phyloP scores from a whole-genome alignment of 1,284 basidiomycete species.

The Omphalotus olearius region DNA sequence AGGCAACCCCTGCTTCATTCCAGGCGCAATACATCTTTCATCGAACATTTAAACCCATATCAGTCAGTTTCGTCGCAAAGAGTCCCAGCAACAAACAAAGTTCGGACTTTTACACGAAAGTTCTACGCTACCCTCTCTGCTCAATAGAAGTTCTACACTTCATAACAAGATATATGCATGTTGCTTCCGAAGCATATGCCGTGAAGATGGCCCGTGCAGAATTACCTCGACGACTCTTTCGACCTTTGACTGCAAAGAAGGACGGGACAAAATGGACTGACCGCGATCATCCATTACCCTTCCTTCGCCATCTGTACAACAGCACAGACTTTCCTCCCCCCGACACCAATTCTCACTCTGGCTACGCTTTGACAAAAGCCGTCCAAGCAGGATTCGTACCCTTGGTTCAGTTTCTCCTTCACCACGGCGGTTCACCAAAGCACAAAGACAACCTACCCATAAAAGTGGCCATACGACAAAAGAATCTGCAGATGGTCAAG shows the following conservation, averaged over 20 bases:
- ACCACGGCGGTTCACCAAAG: slow-evolving; percentile 65
- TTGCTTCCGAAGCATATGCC: neutral
- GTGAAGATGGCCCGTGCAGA: slow-evolving; percentile 25
- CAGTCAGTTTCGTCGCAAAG: too few species aligned
- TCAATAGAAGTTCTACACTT: slow-evolving; percentile 48
- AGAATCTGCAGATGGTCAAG: slow-evolving; percentile 64
- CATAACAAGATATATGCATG: slow-evolving; percentile 24
- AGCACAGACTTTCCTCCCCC: slow-evolving; percentile 35
- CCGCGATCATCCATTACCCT: slow-evolving; percentile 53
- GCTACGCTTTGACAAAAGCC: slow-evolving; percentile 76
- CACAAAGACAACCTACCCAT: slow-evolving; percentile 60
- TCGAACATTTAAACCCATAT: neutral
- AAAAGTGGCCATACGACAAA: slow-evolving; percentile 69
- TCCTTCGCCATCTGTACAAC: slow-evolving; percentile 51
- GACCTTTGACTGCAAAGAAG: slow-evolving; percentile 33
- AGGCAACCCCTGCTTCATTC: slow-evolving; percentile 45
- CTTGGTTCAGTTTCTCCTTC: slow-evolving; percentile 66
- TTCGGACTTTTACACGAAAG: slow-evolving; percentile 38
- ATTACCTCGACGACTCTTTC: slow-evolving; percentile 63
- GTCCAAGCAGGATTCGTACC: slow-evolving; percentile 61
- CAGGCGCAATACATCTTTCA: slow-evolving; percentile 56
- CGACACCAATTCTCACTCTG: slow-evolving; percentile 59
- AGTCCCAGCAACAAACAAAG: too few species aligned
- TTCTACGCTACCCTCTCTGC: slow-evolving; percentile 66
- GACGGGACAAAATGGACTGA: slow-evolving; percentile 30